phyloP scores from a whole-genome alignment of 176 grass and related monocot genomes.

The Cocos nucifera region DNA sequence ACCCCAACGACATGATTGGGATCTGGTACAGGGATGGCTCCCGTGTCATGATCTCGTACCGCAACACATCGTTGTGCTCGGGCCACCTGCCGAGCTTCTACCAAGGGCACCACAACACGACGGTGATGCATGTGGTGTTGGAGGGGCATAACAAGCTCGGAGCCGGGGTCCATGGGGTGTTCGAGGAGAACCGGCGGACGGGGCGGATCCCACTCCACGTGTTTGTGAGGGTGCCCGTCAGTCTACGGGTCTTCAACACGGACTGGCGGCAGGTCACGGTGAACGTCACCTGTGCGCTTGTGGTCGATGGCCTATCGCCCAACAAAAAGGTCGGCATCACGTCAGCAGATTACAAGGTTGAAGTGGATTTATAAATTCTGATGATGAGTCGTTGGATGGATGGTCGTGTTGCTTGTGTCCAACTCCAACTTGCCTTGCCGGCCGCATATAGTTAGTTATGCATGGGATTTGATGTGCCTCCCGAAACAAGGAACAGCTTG shows the following conservation, averaged over 20 bases:
- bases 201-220: constrained; percentile 61
- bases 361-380: constrained; percentile 35
- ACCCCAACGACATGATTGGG: constrained; percentile 74
- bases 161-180: constrained; percentile 37
- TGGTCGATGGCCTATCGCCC: constrained; percentile 67
- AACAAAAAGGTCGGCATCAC: constrained; percentile 54
- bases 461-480: too few relatives aligned
- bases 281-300: constrained; percentile 54
- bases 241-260: constrained; percentile 12
- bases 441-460: too few relatives aligned
- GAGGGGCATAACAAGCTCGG: constrained; percentile 41
- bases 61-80: constrained; percentile 41
- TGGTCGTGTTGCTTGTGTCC: too few relatives aligned
- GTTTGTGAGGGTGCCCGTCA: constrained; percentile 50
- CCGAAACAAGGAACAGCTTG: too few relatives aligned
- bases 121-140: constrained; percentile 55
- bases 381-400: background rate
- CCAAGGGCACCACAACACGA: constrained; percentile 66
- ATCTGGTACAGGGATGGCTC: constrained; percentile 54
- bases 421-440: too few relatives aligned
- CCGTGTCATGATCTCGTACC: constrained; percentile 46
- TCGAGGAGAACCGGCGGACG: constrained; percentile 46
- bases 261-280: constrained; percentile 32
- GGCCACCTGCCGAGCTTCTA: constrained; percentile 55
- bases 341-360: constrained; percentile 50